Base-by-base conservation (phyloP, 257 asterid species). In the Asclepias syriaca region DNA sequence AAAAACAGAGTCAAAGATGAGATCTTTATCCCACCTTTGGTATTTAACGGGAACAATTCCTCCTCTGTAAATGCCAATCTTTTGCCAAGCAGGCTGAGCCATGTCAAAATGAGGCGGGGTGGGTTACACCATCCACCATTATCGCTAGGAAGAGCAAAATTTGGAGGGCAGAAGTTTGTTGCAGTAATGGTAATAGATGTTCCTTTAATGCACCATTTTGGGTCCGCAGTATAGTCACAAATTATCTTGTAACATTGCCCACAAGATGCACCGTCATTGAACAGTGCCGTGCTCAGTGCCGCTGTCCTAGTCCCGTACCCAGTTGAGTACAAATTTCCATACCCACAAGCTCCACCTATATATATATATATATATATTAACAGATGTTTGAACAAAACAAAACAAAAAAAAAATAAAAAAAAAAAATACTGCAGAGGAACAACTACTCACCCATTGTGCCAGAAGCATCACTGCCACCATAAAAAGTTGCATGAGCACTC, bases 391-490 rank as follows among this genome's bases (percentile, higher is more conserved):
- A 22, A 22, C 13, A 21, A 21, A 4, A 66, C 40, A 66, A 10
- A n/a, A n/a, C n/a, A 18, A 9, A 18, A 4, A 21, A 9, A 39
- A 66, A 9, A 43, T 29, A 8, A n/a, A 18, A 9, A 18, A 4
- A 21, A 9, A 39, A 66, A 9, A 43, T 29, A 8, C 14, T 50
- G 46, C 11, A 50, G 22, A 19, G 1, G 5, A 34, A 34, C 39
- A 49, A 1, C 2, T 12, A 65, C 83, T 69, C 65, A 84, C 87
- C 85, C 87, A 84, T 84, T 46, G 87, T 84, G 48, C 87, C 87
- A 49, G 85, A 81, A n/a, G 87, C 87, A 72, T 84, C 87, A 27
- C 84, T 71, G 12, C 87, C 87, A 5, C 87, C 87, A 72, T 84
- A 81, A 54, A 84, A 84, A 22, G 87, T 84, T 2, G 87, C 85